Base-by-base conservation (phyloP, 2,329 filamentous ascomycete species). In the Gaeumannomyces tritici region DNA sequence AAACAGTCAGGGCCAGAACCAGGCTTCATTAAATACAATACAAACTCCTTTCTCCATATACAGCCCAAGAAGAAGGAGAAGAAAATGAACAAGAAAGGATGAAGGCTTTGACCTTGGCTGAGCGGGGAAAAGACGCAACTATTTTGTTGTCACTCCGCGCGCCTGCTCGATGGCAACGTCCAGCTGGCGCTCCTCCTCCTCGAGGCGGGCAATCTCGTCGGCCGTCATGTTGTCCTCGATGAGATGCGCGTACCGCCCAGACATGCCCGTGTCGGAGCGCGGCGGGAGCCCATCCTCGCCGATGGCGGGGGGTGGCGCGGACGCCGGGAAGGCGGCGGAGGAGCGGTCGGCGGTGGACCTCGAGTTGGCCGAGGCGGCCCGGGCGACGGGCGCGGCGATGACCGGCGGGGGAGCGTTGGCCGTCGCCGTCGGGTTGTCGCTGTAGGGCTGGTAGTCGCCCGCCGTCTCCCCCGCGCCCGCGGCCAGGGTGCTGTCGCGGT, bases 151-250 rank as follows among this genome's bases (percentile, higher is more conserved):
- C 21, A 57, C 54, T 5, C 60, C 59, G 18, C 71, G 76, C 4
- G 75, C 76, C 61, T 77, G 75, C 70, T 81, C 80, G 67, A 86
- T 85, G 33, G 80, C 83, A 18, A 75, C 80, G 62, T 86, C 83
- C 47, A 86, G 73, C 64, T 81, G 77, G 64, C 79, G 70, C 71
- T 86, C 83, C 68, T 86, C 83, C 65, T 84, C 83, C 67, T 84
- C 82, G 55, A 86, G 66, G 65, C 80, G 70, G 61, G 77, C 74
- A 59, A 85, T 82, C 69, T 86, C 81, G 0, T 80, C 82, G 11
- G 75, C 74, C 59, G 83, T 84, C 83, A 86, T 86, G 60, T 81
- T 80, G n/a, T 84, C 82, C 67, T 86, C 83, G 5, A 84, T 79
- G 42, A 86, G 71, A 64, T 83, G 81, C 24, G 79, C 77, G 57